These are phyloP conservation scores for Tetracladium marchalianum DNA, from an alignment of 495 filamentous ascomycete genomes.

Conservation along the genomic window DNA sequence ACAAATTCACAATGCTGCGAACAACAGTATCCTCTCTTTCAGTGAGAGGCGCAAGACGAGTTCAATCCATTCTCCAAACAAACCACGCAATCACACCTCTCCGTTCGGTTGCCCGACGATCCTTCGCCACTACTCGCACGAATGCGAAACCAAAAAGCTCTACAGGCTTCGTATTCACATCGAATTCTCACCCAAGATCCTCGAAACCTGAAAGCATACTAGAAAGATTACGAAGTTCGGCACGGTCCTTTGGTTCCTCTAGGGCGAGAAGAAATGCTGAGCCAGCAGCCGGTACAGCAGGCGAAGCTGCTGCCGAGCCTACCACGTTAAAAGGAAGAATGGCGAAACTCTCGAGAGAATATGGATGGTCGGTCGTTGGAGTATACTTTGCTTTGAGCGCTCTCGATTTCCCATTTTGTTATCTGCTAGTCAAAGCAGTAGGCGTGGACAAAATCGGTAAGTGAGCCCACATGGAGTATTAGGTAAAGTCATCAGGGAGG, in stretches of 20 bases:
- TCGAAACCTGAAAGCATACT: constrained; percentile 1
- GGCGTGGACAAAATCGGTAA: constrained; percentile 77
- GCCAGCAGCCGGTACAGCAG: constrained; percentile 4
- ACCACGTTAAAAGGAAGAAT: constrained; percentile 57
- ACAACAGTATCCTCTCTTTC: constrained; percentile 4
- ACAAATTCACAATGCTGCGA: constrained; percentile 11
- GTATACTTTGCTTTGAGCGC: constrained; percentile 77
- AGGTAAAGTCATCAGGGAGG: too few species aligned
- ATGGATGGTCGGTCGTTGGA: constrained; percentile 88
- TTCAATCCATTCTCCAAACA: background rate
- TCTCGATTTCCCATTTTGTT: constrained; percentile 93
- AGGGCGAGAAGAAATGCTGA: constrained; percentile 6
- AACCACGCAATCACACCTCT: background rate
- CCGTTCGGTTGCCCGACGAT: constrained; percentile 6
- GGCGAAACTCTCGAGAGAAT: constrained; percentile 80
- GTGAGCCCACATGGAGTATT: constrained; percentile 1
- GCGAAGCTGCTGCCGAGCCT: constrained; percentile 22
- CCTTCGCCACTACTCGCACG: background rate
- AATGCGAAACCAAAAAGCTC: background rate
- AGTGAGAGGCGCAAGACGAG: constrained; percentile 3
- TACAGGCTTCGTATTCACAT: constrained; percentile 14
- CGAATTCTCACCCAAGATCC: constrained; percentile 5
- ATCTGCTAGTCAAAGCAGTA: constrained; percentile 69
- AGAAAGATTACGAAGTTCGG: constrained; percentile 7
- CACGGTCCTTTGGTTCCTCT: constrained; percentile 16